phyloP scores from a whole-genome alignment of 2,329 filamentous ascomycete genomes.

The Scedosporium minutisporum region DNA sequence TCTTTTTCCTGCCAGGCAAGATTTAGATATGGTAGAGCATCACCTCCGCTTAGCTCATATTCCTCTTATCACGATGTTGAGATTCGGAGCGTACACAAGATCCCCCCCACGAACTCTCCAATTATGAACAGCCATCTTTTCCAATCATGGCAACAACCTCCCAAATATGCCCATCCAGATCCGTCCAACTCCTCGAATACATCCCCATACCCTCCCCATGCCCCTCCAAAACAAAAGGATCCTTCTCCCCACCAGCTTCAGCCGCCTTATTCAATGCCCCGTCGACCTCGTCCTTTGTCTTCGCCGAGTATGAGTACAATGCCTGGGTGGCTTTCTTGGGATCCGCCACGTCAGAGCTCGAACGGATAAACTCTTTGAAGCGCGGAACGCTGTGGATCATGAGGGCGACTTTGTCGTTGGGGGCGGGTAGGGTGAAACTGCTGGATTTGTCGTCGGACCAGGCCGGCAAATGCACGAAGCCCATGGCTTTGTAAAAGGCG shows the following conservation, averaged over 20 bases:
- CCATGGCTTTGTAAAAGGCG: constrained; percentile 11
- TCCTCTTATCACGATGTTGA: too few species aligned
- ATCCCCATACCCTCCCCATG: constrained; percentile 12
- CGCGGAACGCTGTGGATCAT: constrained; percentile 12
- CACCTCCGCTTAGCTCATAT: too few species aligned
- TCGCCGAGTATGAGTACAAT: constrained; percentile 11
- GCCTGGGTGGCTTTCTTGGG: constrained; percentile 11
- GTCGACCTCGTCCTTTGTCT: constrained; percentile 13
- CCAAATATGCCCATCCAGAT: constrained; percentile 17
- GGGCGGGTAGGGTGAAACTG: constrained; percentile 11
- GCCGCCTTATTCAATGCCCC: constrained; percentile 10
- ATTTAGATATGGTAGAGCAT: too few species aligned
- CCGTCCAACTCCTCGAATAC: constrained; percentile 14
- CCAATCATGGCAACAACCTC: constrained; percentile 11
- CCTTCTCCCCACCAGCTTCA: constrained; percentile 11
- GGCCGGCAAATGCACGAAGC: constrained; percentile 8
- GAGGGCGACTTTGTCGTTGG: constrained; percentile 14
- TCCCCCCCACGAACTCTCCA: too few species aligned
- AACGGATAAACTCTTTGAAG: constrained; percentile 14
- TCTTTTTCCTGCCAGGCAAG: too few species aligned
- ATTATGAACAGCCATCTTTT: background rate
- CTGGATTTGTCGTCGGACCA: constrained; percentile 11
- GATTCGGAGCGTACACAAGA: too few species aligned
- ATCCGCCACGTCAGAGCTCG: constrained; percentile 10
- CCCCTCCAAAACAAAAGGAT: constrained; percentile 12